These are phyloP conservation scores for Ophryocystis elektroscirrha DNA, from an alignment of 169 alveolate species.

Conservation along the genomic window DNA sequence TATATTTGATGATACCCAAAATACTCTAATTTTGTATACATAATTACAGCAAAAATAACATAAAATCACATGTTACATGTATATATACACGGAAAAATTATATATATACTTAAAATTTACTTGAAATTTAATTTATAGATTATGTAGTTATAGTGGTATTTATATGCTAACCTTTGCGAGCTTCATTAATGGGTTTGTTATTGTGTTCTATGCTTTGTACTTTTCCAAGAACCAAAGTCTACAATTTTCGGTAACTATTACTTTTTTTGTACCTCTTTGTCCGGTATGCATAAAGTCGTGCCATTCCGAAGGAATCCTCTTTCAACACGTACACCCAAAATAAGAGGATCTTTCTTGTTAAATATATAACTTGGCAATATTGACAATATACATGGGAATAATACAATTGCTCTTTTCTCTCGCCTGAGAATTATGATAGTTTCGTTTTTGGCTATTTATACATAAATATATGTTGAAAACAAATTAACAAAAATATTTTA, in stretches of 20 bases:
- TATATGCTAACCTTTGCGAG: constrained; percentile 55
- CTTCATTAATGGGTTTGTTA: constrained; percentile 67
- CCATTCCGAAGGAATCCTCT: constrained; percentile 28
- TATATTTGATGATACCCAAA: too few relatives aligned
- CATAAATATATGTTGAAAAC: neutral
- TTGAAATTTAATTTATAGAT: too few relatives aligned
- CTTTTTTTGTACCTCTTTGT: constrained; percentile 2
- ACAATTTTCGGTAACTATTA: neutral
- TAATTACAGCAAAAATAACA: too few relatives aligned
- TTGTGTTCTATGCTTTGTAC: constrained; percentile 78
- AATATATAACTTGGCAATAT: constrained; percentile 71
- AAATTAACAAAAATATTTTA: too few relatives aligned
- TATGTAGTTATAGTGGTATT: too few relatives aligned
- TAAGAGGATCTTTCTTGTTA: constrained; percentile 82
- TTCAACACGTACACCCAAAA: constrained; percentile 48
- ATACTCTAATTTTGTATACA: too few relatives aligned
- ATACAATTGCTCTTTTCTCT: constrained; percentile 26
- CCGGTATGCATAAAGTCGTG: constrained; percentile 32
- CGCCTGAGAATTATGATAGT: constrained; percentile 31
- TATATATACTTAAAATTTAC: too few relatives aligned
- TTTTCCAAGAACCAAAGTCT: constrained; percentile 59
- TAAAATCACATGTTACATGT: too few relatives aligned
- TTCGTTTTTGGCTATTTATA: constrained; percentile 18
- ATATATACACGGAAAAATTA: too few relatives aligned
- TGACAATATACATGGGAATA: constrained; percentile 80